Evolutionary conservation across 2,329 filamentous ascomycete species (phyloP).

Genomic region (Tolypocladium guangdongense): DNA sequence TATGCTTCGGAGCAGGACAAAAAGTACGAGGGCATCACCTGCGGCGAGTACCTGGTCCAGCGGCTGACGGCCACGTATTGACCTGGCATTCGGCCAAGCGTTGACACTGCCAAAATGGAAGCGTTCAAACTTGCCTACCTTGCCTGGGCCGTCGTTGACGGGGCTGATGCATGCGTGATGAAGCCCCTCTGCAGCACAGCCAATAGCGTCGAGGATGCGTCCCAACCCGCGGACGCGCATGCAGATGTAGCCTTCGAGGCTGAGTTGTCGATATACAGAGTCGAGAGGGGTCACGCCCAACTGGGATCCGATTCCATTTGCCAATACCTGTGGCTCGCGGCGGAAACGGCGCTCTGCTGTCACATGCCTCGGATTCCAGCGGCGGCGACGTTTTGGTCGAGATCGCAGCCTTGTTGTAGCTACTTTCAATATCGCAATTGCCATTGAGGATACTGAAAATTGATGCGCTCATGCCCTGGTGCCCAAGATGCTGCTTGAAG

Average conservation of each 20-base stretch:
- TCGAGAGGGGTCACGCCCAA: not conserved
- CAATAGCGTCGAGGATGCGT: not conserved
- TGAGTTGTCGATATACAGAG: not conserved
- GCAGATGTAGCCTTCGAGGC: not conserved
- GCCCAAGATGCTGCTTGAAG: not conserved
- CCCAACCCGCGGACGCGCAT: not conserved
- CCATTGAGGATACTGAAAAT: not conserved
- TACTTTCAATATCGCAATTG: too few relatives aligned
- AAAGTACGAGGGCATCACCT: constrained; percentile 70
- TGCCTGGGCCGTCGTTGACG: not conserved
- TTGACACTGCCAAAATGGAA: too few relatives aligned
- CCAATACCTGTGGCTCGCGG: not conserved
- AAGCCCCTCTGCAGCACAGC: not conserved
- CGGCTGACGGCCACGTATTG: constrained; percentile 66
- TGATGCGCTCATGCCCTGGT: not conserved
- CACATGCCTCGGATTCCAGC: too few relatives aligned
- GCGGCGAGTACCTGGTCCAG: constrained; percentile 70
- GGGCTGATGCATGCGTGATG: not conserved
- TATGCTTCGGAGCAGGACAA: constrained; percentile 53
- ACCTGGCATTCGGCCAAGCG: constrained; percentile 1
- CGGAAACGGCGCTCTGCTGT: not conserved
- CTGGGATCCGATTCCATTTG: not conserved
- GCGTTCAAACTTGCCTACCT: not conserved
- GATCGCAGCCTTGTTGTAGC: too few relatives aligned
- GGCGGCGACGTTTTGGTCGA: not conserved